phyloP scores from a whole-genome alignment of 495 filamentous ascomycete species.

The Annulohypoxylon moriforme region DNA sequence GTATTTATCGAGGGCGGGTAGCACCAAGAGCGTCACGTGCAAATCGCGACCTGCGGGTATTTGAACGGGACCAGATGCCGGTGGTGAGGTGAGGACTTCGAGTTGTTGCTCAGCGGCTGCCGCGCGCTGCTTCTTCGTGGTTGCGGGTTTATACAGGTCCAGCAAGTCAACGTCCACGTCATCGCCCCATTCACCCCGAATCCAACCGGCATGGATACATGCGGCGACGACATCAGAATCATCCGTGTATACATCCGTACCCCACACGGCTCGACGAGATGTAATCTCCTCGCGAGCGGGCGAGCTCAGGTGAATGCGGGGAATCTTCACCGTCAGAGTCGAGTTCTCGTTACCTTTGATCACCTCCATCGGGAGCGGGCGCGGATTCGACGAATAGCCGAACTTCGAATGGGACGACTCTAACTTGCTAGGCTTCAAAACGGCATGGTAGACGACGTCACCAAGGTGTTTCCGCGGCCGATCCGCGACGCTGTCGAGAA shows the following conservation, averaged over 20 bases:
- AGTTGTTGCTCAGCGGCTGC: conserved; percentile 43
- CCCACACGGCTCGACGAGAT: conserved; percentile 82
- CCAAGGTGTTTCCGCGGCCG: conserved; percentile 85
- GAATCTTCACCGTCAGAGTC: conserved; percentile 87
- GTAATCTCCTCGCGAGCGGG: conserved; percentile 83
- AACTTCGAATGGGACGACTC: conserved; percentile 64
- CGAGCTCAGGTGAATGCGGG: conserved; percentile 76
- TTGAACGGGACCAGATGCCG: conserved; percentile 60
- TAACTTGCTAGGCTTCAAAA: conserved; percentile 66
- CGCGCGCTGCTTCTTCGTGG: conserved; percentile 44
- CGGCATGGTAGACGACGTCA: conserved; percentile 60
- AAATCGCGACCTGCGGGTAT: conserved; percentile 75
- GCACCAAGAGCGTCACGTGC: conserved; percentile 84
- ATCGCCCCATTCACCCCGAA: conserved; percentile 86
- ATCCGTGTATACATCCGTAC: conserved; percentile 93
- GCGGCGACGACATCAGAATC: conserved; percentile 94
- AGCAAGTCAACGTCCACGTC: conserved; percentile 75
- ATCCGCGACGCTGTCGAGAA: conserved; percentile 75
- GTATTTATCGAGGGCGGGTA: conserved; percentile 83
- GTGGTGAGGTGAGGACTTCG: conserved; percentile 56
- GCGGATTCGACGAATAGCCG: conserved; percentile 76
- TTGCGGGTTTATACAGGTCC: conserved; percentile 65
- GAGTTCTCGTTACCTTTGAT: conserved; percentile 90
- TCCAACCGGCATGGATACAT: conserved; percentile 92
- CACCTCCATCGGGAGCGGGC: conserved; percentile 72